Conservation (phyloP, 139 green algal genomes). For the Astrephomene gubernaculifera region DNA sequence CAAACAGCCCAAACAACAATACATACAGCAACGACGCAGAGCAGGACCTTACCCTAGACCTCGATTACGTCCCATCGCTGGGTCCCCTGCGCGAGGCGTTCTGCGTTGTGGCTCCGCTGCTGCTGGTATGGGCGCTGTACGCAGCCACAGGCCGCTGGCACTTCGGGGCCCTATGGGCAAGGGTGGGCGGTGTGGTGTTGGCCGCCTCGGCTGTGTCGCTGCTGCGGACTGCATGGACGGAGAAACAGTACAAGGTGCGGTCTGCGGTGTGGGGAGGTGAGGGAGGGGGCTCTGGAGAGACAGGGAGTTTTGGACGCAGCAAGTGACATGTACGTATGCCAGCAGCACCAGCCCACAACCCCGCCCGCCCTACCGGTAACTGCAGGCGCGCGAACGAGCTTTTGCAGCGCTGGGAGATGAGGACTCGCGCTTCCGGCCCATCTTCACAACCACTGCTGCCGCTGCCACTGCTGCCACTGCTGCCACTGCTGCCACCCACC, state of each 20-base stretch:
- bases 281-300: not conserved
- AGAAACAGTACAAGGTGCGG: slow-evolving; percentile 59
- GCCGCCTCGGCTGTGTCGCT: not conserved
- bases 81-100: slow-evolving; percentile 36
- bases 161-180: slow-evolving; percentile 39
- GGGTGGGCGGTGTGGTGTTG: slow-evolving; percentile 47
- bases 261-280: not conserved
- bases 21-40: not conserved
- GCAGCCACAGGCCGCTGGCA: slow-evolving; percentile 50
- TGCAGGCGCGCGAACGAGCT: slow-evolving; percentile 54
- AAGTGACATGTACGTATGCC: not conserved
- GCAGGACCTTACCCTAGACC: slow-evolving; percentile 16
- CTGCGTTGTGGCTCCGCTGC: slow-evolving; percentile 31
- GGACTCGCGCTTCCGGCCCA: slow-evolving; percentile 69
- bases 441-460: slow-evolving; percentile 18
- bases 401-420: slow-evolving; percentile 64
- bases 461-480: not conserved
- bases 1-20: not conserved
- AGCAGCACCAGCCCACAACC: not conserved
- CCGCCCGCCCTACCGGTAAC: not conserved
- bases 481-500: not conserved
- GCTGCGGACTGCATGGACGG: slow-evolving; percentile 47
- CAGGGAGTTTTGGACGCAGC: not conserved
- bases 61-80: slow-evolving; percentile 40
- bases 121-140: slow-evolving; percentile 52